Conservation (phyloP, 1,284 basidiomycete genomes). For the Papiliotrema terrestris region DNA sequence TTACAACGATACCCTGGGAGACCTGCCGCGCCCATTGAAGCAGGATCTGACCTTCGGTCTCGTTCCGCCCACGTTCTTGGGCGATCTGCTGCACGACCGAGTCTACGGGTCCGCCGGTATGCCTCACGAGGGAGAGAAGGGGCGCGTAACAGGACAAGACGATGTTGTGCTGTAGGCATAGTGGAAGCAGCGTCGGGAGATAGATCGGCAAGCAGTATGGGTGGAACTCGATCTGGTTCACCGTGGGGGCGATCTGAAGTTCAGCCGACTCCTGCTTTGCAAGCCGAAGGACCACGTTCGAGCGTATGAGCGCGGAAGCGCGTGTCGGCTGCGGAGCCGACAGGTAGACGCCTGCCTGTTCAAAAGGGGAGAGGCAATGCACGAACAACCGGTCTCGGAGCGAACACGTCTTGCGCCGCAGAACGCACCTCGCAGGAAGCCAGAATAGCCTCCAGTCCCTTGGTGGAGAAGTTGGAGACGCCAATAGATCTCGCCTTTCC, state of each 20-base stretch:
- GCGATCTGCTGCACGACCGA: slow-evolving; percentile 54
- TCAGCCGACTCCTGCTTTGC: background rate
- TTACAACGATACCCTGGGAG: slow-evolving; percentile 54
- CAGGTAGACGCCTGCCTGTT: too few species aligned
- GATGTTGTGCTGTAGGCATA: slow-evolving; percentile 60
- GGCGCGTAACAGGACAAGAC: slow-evolving; percentile 60
- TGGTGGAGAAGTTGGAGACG: slow-evolving; percentile 71
- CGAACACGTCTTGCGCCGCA: background rate
- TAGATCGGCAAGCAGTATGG: slow-evolving; percentile 62
- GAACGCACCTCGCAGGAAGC: slow-evolving; percentile 40
- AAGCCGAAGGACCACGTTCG: too few species aligned
- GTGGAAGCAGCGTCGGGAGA: slow-evolving; percentile 55
- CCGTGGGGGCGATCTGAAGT: slow-evolving; percentile 54
- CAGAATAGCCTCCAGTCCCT: slow-evolving; percentile 61
- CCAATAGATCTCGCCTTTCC: slow-evolving; percentile 71
- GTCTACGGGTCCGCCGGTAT: slow-evolving; percentile 59
- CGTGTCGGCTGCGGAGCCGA: too few species aligned
- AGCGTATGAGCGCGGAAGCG: too few species aligned
- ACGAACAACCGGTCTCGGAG: too few species aligned
- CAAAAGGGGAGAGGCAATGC: too few species aligned
- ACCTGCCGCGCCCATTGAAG: slow-evolving; percentile 32
- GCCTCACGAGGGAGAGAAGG: slow-evolving; percentile 35
- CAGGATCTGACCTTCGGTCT: slow-evolving; percentile 25
- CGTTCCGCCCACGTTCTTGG: slow-evolving; percentile 17
- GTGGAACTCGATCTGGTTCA: slow-evolving; percentile 79